These are phyloP conservation scores for Obba rivulosa DNA, from an alignment of 768 basidiomycete genomes.

Conservation along the genomic window DNA sequence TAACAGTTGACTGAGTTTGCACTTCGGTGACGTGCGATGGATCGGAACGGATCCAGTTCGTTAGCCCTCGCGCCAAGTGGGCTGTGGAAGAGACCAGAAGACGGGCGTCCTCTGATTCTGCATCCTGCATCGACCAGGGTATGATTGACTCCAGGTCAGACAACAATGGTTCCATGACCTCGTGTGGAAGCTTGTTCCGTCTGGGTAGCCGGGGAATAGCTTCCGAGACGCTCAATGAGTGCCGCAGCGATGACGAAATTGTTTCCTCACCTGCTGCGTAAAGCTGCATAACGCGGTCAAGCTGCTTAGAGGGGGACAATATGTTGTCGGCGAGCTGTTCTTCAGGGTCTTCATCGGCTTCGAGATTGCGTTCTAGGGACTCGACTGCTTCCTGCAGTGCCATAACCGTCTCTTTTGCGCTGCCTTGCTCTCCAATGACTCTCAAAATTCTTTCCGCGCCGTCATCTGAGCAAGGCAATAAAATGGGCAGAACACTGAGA, in stretches of 20 bases:
- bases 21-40: not conserved
- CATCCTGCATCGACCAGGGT: constrained; percentile 2
- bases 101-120: constrained; percentile 3
- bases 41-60: not conserved
- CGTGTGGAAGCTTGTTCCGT: constrained; percentile 12
- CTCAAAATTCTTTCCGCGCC: constrained; percentile 28
- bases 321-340: not conserved
- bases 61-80: not conserved
- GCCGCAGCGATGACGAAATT: not conserved
- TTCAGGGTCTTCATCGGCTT: constrained; percentile 18
- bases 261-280: constrained; percentile 15
- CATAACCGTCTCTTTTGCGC: constrained; percentile 38
- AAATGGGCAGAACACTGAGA: constrained; percentile 30
- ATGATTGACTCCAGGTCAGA: constrained; percentile 12
- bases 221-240: not conserved
- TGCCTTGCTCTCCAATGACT: constrained; percentile 25
- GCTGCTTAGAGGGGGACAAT: constrained; percentile 10
- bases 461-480: constrained; percentile 27
- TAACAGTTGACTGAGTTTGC: constrained; percentile 1
- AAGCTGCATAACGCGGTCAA: constrained; percentile 18
- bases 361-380: constrained; percentile 14
- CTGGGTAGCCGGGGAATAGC: constrained; percentile 21
- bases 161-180: constrained; percentile 11
- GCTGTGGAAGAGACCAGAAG: constrained; percentile 5
- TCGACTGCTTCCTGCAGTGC: constrained; percentile 36